Percentiles rank a stretch among this genome's conserved stretches.
Conservation (phyloP, 495 filamentous ascomycete genomes). For the Podospora pseudopauciseta region DNA sequence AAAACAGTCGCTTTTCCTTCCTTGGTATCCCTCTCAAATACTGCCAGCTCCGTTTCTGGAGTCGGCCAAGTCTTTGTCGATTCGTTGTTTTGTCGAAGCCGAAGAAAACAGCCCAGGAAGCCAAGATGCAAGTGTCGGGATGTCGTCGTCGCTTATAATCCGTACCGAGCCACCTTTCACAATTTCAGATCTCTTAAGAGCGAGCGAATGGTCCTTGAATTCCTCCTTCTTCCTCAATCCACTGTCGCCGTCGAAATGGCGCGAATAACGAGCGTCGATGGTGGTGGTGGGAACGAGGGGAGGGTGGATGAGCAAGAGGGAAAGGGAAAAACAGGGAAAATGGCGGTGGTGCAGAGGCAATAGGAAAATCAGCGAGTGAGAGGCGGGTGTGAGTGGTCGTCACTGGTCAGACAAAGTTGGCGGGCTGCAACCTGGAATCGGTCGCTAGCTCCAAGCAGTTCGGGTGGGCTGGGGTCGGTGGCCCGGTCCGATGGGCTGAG, state of each 20-base stretch:
- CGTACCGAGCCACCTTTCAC: neutral
- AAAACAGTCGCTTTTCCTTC: neutral
- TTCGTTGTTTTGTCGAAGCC: neutral
- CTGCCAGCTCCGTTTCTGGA: neutral
- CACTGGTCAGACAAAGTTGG: neutral
- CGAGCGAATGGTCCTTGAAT: neutral
- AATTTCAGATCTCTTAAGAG: neutral
- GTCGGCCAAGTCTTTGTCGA: neutral
- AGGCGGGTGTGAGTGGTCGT: neutral
- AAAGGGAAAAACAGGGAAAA: slow-evolving; percentile 1
- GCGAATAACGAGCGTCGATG: neutral
- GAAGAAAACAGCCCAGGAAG: neutral
- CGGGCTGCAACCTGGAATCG: slow-evolving; percentile 1
- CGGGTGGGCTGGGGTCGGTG: slow-evolving; percentile 1
- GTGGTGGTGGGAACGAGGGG: neutral
- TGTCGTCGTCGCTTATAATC: neutral
- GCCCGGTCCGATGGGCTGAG: slow-evolving; percentile 1
- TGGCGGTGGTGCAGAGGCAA: neutral
- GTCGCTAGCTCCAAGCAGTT: neutral
- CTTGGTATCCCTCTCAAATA: neutral
- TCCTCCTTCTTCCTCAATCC: neutral
- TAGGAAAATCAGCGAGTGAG: neutral
- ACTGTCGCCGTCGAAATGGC: neutral
- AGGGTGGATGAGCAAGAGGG: neutral
- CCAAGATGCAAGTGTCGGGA: neutral